These are phyloP conservation scores for Ogataea methanolica DNA, from an alignment of 805 yeast species.

Conservation along the genomic window DNA sequence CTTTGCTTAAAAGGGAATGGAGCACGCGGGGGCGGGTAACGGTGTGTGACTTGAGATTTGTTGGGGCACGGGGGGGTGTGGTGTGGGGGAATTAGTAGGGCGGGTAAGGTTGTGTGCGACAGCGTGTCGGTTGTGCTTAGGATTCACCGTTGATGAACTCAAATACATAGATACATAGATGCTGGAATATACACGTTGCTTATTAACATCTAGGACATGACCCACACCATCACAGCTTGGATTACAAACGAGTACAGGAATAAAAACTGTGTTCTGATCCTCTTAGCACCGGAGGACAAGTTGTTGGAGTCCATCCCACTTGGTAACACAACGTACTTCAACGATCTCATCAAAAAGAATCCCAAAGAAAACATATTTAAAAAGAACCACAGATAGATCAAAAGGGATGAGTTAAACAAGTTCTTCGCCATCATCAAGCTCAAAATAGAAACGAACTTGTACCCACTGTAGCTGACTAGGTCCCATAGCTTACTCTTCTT, in stretches of 20 bases:
- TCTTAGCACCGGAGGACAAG: conserved; percentile 62
- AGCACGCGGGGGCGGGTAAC: background rate
- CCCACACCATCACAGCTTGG: conserved; percentile 73
- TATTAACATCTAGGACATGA: conserved; percentile 39
- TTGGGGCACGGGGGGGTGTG: background rate
- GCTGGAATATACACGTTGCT: background rate
- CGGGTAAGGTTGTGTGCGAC: background rate
- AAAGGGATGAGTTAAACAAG: conserved; percentile 29
- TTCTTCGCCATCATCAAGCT: conserved; percentile 50
- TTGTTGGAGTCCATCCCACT: conserved; percentile 51
- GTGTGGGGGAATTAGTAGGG: background rate
- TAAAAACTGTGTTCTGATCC: conserved; percentile 80
- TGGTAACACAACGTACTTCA: conserved; percentile 65
- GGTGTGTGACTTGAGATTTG: background rate
- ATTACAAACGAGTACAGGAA: conserved; percentile 79
- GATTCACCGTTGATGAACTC: background rate
- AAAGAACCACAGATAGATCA: conserved; percentile 34
- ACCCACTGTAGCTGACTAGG: conserved; percentile 84
- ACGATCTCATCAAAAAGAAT: conserved; percentile 63
- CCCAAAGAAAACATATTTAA: conserved; percentile 56
- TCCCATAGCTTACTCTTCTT: conserved; percentile 61
- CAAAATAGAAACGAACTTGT: conserved; percentile 82
- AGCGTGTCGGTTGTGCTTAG: background rate
- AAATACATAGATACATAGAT: background rate
- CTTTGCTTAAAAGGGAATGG: background rate